Evolutionary conservation across 768 basidiomycete genomes (phyloP).

Genomic region (Tephrocybe sp.): DNA sequence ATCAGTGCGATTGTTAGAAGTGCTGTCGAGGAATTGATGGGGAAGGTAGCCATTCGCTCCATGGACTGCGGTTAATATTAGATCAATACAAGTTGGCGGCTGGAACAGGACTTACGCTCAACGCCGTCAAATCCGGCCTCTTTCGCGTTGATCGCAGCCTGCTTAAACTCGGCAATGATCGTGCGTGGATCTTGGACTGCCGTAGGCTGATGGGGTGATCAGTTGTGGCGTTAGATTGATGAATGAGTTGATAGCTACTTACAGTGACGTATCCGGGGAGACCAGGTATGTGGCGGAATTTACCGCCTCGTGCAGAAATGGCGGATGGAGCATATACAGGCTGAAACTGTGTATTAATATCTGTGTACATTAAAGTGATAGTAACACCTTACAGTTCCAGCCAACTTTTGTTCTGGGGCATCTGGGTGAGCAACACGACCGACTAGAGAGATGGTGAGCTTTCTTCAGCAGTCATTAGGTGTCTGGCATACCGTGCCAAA

Average conservation of each 20-base stretch:
- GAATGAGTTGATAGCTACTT: constrained; percentile 9
- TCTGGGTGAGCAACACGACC: constrained; percentile 36
- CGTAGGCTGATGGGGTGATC: constrained; percentile 28
- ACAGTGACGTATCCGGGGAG: constrained; percentile 38
- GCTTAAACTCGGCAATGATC: constrained; percentile 35
- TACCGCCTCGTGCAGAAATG: constrained; percentile 38
- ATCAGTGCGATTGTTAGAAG: constrained; percentile 50
- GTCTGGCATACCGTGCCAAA: constrained; percentile 35
- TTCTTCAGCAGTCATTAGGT: not conserved
- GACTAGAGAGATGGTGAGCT: constrained; percentile 18
- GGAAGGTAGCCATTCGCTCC: constrained; percentile 43
- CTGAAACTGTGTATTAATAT: constrained; percentile 17
- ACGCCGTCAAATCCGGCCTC: constrained; percentile 57
- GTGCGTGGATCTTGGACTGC: constrained; percentile 38
- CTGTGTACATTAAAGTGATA: too few relatives aligned
- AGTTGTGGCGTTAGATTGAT: not conserved
- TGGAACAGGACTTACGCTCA: constrained; percentile 31
- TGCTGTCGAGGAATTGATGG: constrained; percentile 49
- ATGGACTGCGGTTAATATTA: constrained; percentile 29
- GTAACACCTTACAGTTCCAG: constrained; percentile 26
- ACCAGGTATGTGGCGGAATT: constrained; percentile 37
- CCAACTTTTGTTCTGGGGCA: constrained; percentile 33
- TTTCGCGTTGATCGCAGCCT: constrained; percentile 46
- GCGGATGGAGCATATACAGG: constrained; percentile 45
- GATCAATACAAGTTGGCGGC: not conserved